phyloP scores from a whole-genome alignment of 1,284 basidiomycete genomes.

The Ganoderma sinense region DNA sequence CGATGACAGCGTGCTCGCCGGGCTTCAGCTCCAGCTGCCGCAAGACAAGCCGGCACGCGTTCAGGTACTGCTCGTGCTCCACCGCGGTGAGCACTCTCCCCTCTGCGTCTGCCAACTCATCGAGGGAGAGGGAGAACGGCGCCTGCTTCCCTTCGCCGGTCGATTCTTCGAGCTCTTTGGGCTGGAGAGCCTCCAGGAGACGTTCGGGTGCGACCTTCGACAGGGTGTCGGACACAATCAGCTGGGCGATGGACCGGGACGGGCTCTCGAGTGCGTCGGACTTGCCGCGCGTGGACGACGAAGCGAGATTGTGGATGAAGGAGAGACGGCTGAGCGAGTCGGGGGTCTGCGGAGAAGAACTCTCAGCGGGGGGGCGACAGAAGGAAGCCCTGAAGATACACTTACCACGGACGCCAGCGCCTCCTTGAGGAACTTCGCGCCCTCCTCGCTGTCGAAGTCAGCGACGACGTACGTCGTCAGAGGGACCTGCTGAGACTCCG shows the following conservation, averaged over 20 bases:
- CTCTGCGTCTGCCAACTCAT: background rate
- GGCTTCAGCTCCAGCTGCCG: constrained; percentile 62
- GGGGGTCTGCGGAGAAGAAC: constrained; percentile 43
- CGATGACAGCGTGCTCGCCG: constrained; percentile 68
- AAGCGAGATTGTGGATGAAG: constrained; percentile 70
- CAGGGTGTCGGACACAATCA: constrained; percentile 49
- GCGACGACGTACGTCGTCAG: constrained; percentile 77
- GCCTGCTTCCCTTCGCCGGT: constrained; percentile 41
- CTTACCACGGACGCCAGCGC: constrained; percentile 73
- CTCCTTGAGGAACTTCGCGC: constrained; percentile 63
- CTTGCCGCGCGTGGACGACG: constrained; percentile 16
- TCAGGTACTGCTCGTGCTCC: constrained; percentile 50
- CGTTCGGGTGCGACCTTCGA: constrained; percentile 45
- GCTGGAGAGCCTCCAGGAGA: constrained; percentile 49
- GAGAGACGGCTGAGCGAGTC: constrained; percentile 58
- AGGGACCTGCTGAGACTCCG: constrained; percentile 47
- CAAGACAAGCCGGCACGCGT: constrained; percentile 52
- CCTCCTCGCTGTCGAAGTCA: constrained; percentile 77
- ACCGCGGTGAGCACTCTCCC: constrained; percentile 12
- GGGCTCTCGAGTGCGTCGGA: constrained; percentile 28
- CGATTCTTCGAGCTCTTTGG: constrained; percentile 22
- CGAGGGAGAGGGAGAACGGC: background rate
- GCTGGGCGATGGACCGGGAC: constrained; percentile 56
- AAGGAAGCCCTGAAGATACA: constrained; percentile 7
- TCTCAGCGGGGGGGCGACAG: background rate